These are phyloP conservation scores for Tylopilus sp. DNA, from an alignment of 1,284 basidiomycete genomes.

Conservation along the genomic window DNA sequence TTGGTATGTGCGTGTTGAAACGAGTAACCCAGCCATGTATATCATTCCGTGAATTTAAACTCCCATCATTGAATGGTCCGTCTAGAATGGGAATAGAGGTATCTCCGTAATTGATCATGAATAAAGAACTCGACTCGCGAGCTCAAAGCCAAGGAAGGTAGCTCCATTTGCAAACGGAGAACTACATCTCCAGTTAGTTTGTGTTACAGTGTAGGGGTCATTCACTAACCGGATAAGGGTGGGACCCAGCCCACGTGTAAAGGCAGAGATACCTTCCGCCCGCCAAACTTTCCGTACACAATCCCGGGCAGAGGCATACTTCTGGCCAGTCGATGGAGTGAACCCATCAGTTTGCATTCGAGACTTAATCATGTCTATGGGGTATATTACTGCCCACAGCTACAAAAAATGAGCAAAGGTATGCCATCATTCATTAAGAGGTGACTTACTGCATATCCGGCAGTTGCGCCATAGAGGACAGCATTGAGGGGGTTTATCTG, in stretches of 20 bases:
- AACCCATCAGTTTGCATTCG: slow-evolving; percentile 95
- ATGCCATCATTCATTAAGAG: not conserved
- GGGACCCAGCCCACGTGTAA: slow-evolving; percentile 86
- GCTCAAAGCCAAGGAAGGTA: slow-evolving; percentile 90
- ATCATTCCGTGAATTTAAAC: not conserved
- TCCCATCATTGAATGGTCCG: not conserved
- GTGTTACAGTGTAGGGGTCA: not conserved
- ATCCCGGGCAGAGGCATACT: slow-evolving; percentile 80
- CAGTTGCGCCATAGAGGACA: slow-evolving; percentile 82
- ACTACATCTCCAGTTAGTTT: slow-evolving; percentile 40
- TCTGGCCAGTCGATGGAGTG: slow-evolving; percentile 66
- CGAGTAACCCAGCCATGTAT: not conserved
- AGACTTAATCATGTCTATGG: slow-evolving; percentile 93
- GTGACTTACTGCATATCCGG: slow-evolving; percentile 74
- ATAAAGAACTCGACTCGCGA: slow-evolving; percentile 72
- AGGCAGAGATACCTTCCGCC: slow-evolving; percentile 80
- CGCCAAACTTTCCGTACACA: slow-evolving; percentile 82
- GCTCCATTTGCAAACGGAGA: slow-evolving; percentile 91
- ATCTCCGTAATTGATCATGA: slow-evolving; percentile 21
- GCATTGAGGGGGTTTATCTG: slow-evolving; percentile 77
- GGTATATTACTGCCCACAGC: slow-evolving; percentile 87
- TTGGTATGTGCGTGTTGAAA: slow-evolving; percentile 2
- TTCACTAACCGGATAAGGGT: slow-evolving; percentile 81
- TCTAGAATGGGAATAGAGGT: not conserved
- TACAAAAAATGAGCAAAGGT: slow-evolving; percentile 30